A percentile compares a stretch with the other conserved stretches of the same genome.
These are phyloP conservation scores for Malassezia psittaci DNA, from an alignment of 1,284 basidiomycete genomes.

Conservation along the genomic window DNA sequence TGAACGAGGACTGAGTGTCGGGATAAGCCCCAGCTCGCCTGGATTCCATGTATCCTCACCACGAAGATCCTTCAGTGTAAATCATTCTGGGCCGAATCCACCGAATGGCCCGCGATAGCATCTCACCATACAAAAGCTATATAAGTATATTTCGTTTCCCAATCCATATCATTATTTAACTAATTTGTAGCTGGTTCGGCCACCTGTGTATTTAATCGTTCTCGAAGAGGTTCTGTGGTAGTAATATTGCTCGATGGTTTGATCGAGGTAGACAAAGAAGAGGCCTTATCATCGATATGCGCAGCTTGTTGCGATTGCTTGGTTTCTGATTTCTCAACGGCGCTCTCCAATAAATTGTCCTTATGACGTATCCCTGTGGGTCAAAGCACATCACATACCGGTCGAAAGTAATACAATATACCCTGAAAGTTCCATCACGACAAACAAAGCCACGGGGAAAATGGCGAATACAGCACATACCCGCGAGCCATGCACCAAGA, in stretches of 20 bases:
- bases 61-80: not conserved
- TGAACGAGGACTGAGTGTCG: slow-evolving; percentile 39
- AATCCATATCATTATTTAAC: no score
- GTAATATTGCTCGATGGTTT: no score
- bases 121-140: not conserved
- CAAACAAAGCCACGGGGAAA: not conserved
- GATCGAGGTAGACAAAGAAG: no score
- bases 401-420: not conserved
- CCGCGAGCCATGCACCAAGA: not conserved
- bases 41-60: slow-evolving; percentile 37
- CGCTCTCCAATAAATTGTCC: not conserved
- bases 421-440: not conserved
- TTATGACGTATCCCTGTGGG: not conserved
- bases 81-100: no score
- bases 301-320: not conserved
- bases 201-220: no score
- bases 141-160: no score
- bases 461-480: not conserved
- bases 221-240: no score
- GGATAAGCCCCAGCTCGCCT: slow-evolving; percentile 40
- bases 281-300: no score
- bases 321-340: not conserved
- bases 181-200: no score
- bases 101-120: not conserved
- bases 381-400: not conserved